Conservation (phyloP, 176 grass and related monocot genomes). For the Neostapfia colusana region DNA sequence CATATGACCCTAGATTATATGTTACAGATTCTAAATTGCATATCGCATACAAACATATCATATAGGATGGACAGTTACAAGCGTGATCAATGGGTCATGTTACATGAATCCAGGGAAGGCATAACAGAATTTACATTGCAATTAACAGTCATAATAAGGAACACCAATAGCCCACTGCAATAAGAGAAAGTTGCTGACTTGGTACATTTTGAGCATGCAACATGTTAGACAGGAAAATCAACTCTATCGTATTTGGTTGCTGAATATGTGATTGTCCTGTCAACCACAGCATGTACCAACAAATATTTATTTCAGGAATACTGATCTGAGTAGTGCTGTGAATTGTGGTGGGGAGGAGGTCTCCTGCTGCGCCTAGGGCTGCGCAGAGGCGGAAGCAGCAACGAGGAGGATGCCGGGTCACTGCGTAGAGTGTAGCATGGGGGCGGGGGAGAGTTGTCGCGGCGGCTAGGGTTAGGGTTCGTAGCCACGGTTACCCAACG, state of each 20-base stretch:
- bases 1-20: not conserved
- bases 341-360: too few species aligned
- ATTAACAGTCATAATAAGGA: not conserved
- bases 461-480: too few species aligned
- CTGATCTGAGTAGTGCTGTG: slow-evolving; percentile 43
- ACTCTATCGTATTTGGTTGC: slow-evolving; percentile 29
- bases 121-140: slow-evolving; percentile 5
- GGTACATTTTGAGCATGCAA: slow-evolving; percentile 6
- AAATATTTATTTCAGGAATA: slow-evolving; percentile 37
- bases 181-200: not conserved
- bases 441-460: too few species aligned
- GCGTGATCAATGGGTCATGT: not conserved
- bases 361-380: too few species aligned
- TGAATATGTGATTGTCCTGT: slow-evolving; percentile 20
- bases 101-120: not conserved
- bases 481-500: too few species aligned
- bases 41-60: not conserved
- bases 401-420: too few species aligned
- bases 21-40: slow-evolving; percentile 5
- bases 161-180: not conserved
- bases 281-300: slow-evolving; percentile 31
- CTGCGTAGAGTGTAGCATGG: too few species aligned
- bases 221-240: not conserved
- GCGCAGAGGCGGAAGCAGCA: too few species aligned
- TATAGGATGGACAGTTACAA: not conserved